These are phyloP conservation scores for Kwoniella shandongensis DNA, from an alignment of 768 basidiomycete species.

Conservation along the genomic window DNA sequence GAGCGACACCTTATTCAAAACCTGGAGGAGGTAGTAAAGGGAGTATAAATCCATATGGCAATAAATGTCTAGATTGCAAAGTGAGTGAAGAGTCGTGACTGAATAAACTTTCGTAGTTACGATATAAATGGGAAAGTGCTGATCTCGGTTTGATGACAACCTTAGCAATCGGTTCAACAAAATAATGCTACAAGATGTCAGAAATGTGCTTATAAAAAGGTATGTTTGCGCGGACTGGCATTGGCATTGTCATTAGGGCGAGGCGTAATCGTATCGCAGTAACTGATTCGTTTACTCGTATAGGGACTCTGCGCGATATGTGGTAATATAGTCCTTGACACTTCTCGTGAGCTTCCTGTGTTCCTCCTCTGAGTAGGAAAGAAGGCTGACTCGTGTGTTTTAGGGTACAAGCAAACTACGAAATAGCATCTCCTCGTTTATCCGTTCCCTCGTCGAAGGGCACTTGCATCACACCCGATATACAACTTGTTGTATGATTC, in stretches of 20 bases:
- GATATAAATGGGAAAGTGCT: neutral
- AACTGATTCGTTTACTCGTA: too few relatives aligned
- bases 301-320: conserved; percentile 54
- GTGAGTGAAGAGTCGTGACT: conserved; percentile 22
- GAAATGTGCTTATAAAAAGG: conserved; percentile 54
- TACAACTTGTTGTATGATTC: neutral
- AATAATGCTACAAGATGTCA: conserved; percentile 51
- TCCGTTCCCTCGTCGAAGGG: too few relatives aligned
- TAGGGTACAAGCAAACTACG: conserved; percentile 49
- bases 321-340: conserved; percentile 50
- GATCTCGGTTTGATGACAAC: neutral
- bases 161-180: conserved; percentile 40
- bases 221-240: too few relatives aligned
- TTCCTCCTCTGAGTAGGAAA: neutral
- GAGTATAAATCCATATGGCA: conserved; percentile 37
- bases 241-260: too few relatives aligned
- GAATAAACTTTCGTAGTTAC: neutral
- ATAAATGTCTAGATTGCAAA: conserved; percentile 54
- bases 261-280: too few relatives aligned
- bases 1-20: conserved; percentile 41
- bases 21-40: conserved; percentile 29
- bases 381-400: neutral
- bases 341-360: conserved; percentile 30
- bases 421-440: conserved; percentile 14
- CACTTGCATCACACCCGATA: too few relatives aligned